Evolutionary conservation across 768 basidiomycete genomes (phyloP), one percentile per base, ranked within the genome.

Genomic region (Suillus spraguei): DNA sequence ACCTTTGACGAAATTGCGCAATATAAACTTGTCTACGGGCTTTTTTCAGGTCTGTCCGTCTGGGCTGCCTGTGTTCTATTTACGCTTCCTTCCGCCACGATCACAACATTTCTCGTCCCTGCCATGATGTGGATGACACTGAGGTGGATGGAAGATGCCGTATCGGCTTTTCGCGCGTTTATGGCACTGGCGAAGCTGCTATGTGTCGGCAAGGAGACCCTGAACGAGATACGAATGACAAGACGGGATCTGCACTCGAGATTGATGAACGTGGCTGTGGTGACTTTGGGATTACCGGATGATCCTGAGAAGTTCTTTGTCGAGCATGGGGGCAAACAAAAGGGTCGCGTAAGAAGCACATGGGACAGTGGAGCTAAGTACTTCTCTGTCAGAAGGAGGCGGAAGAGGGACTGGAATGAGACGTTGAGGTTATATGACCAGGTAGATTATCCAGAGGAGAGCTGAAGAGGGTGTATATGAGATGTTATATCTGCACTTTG

Each of bases 401-500:
- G 92, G 66, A 95, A 95, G 76, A 83, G 92, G 67, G 94, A 95
- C 69, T 95, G 94, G 93, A 93, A 93, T 68, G 93, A 95, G 77
- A 92, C 89, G 5, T 76, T 95, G 53, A 80, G 92, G 54, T 75
- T 92, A 61, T 94, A 93, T 66, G 92, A 94, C 67, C 82, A 90
- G 65, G 88, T 92, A 20, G 92, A 94, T 73, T 95, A 92, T 70
- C 91, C 91, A 0, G 82, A 83, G 16, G 87, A 88, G 7, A 24
- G 7, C 3, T 49, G 82, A 83, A 20, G 87, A 88, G 33, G 79
- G 63, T 44, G 42, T 10, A n/a, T 20, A 20, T 69, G 59, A 72
- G 13, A 14, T 20, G 9, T 17, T 33, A 5, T 24, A 24, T 39
- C 10, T 17, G 16, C 8, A 28, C 14, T 9, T 54, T 36, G 16